These are phyloP conservation scores for Fusarium aywerte DNA, from an alignment of 2,329 filamentous ascomycete species.

Conservation along the genomic window DNA sequence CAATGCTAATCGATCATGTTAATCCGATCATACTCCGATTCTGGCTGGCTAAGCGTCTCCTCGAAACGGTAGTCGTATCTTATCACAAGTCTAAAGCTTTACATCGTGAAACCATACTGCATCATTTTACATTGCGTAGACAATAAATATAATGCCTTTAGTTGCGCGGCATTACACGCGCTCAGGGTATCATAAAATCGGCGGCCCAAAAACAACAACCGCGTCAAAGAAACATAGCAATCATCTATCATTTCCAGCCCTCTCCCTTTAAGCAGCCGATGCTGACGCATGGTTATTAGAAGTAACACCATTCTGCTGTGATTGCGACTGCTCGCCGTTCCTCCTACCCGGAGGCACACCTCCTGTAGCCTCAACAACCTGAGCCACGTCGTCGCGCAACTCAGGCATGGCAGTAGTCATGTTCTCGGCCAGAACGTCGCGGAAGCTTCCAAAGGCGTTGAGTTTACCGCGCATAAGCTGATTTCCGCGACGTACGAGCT, in stretches of 20 bases:
- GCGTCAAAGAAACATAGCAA: background rate
- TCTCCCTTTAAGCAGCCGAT: constrained; percentile 7
- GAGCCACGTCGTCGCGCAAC: constrained; percentile 63
- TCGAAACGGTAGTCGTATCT: background rate
- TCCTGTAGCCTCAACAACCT: constrained; percentile 61
- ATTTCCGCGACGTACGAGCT: constrained; percentile 73
- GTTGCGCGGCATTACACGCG: constrained; percentile 1
- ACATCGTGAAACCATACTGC: background rate
- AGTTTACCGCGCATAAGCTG: constrained; percentile 74
- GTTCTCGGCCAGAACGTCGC: constrained; percentile 70
- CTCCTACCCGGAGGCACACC: constrained; percentile 40
- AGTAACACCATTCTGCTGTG: constrained; percentile 28
- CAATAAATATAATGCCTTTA: background rate
- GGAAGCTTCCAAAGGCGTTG: constrained; percentile 68
- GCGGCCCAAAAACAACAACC: background rate
- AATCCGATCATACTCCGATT: background rate
- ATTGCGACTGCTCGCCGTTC: constrained; percentile 12
- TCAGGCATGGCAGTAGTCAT: constrained; percentile 69
- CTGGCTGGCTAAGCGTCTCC: background rate
- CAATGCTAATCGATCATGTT: background rate
- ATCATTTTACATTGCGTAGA: background rate
- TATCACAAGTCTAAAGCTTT: background rate
- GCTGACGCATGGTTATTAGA: constrained; percentile 15
- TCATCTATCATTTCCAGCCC: background rate
- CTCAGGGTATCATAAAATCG: constrained; percentile 13